Conservation (phyloP, 1,284 basidiomycete genomes). For the Ganoderma leucocontextum region DNA sequence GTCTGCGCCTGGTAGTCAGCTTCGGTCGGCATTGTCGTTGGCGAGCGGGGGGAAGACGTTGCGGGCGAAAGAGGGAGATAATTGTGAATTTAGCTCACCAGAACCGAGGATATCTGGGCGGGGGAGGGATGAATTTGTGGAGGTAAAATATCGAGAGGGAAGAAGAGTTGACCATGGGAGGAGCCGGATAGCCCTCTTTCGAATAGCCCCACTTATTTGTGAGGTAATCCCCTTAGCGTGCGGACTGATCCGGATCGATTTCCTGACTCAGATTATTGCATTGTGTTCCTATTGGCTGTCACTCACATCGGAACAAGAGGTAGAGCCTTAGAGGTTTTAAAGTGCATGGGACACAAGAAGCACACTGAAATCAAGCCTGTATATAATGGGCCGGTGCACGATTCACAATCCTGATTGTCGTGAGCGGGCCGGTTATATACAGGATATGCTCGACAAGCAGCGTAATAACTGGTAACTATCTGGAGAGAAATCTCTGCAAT, state of each 20-base stretch:
- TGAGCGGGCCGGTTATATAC: neutral
- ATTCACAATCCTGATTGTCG: neutral
- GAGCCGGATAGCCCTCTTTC: conserved; percentile 28
- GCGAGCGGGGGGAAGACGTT: neutral
- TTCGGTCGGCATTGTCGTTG: conserved; percentile 14
- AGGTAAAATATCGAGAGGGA: conserved; percentile 34
- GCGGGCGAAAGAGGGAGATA: conserved; percentile 13
- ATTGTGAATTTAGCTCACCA: conserved; percentile 34
- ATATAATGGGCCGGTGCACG: neutral
- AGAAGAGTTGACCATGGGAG: conserved; percentile 28
- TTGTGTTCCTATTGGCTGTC: neutral
- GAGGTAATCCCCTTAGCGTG: conserved; percentile 26
- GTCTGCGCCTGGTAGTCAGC: neutral
- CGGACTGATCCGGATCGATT: conserved; percentile 18
- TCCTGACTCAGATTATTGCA: conserved; percentile 13
- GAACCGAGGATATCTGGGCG: conserved; percentile 24
- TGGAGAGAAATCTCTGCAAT: neutral
- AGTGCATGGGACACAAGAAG: too few species aligned
- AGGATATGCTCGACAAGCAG: neutral
- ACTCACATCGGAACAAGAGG: neutral
- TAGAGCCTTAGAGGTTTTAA: too few species aligned
- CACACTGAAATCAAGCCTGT: neutral
- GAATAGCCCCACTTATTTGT: conserved; percentile 27
- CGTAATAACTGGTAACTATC: neutral
- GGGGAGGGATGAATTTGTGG: conserved; percentile 28